Base-by-base conservation (phyloP, 768 basidiomycete genomes). In the Hypholoma fasciculare region DNA sequence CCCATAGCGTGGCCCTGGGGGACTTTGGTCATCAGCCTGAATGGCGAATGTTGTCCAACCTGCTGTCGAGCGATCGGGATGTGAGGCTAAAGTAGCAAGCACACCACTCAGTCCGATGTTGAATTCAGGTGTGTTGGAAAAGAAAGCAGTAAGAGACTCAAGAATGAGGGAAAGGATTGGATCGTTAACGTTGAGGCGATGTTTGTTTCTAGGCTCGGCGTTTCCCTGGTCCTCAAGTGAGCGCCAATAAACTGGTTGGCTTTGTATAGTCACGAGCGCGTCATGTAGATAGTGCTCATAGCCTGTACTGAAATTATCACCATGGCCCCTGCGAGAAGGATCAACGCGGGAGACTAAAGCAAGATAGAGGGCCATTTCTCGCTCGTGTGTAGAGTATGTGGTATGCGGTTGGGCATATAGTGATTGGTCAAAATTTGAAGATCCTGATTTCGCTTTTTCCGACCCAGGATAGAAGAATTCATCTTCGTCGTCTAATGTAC, bases 41-140 rank as follows among this genome's bases (percentile, higher is more conserved):
- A 47, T 54, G 12, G 79, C 80, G 67, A 91, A 92, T 1, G 92
- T 88, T 47, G 97, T 69, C 95, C 95, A 98, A 1, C 95, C 94
- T 0, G 88, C 85, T 23, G 97, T 76, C 1, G 91, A 92, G 7
- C 95, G 83, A 67, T 92, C 81, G 3, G 96, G 92, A 67, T 94
- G 92, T n/a, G 87, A 75, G 0, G 93, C 92, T 16, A 98, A 74
- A 11, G 86, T 83, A 3, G 92, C 86, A 36, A 97, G 74, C 4
- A 88, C 84, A 19, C 92, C 92, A 3, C 93, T 97, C 61, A 98
- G 72, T 0, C 90, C 89, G 53, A 98, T 84, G 69, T 98, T 98
- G 71, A 82, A 85, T 62, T 95, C 90, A 12, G 95, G 87, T 0
- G 89, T 79, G 62, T 96, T 94, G 13, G 84, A 83, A 71, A 97